Evolutionary conservation across 345 rosid species (phyloP).

Genomic region (Carallia brachiata): DNA sequence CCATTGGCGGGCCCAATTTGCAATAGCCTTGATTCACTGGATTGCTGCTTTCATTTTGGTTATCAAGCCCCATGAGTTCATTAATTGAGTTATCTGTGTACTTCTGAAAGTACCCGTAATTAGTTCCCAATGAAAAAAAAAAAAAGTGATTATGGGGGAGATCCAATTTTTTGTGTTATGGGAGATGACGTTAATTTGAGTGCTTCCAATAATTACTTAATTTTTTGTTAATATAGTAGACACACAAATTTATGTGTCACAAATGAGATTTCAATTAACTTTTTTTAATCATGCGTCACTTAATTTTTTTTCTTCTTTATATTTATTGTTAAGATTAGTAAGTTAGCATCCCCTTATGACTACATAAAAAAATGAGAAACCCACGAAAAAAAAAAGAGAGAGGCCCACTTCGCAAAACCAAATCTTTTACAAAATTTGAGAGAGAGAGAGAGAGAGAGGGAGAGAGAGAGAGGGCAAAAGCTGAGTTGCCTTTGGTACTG

Average conservation of each 20-base stretch:
- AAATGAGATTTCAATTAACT: too few relatives aligned
- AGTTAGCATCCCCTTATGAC: not conserved
- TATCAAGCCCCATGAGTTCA: not conserved
- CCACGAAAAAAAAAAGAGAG: slow-evolving; percentile 24
- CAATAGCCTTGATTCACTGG: not conserved
- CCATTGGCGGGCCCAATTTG: too few relatives aligned
- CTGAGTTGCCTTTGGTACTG: slow-evolving; percentile 76
- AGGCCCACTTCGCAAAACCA: slow-evolving; percentile 55
- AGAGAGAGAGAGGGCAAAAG: slow-evolving; percentile 32
- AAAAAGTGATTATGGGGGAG: not conserved
- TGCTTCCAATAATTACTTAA: too few relatives aligned
- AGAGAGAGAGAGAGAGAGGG: not conserved
- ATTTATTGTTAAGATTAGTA: not conserved
- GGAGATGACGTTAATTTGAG: too few relatives aligned
- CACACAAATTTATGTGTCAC: too few relatives aligned
- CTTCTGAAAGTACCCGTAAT: too few relatives aligned
- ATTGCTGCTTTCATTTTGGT: not conserved
- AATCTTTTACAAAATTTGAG: slow-evolving; percentile 39
- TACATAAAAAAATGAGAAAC: slow-evolving; percentile 16
- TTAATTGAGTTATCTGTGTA: not conserved
- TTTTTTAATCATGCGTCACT: too few relatives aligned
- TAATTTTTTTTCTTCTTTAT: too few relatives aligned
- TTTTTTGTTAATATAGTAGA: too few relatives aligned
- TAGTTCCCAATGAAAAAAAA: too few relatives aligned
- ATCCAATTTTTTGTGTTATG: not conserved